phyloP scores from a whole-genome alignment of 1,139 yeast genomes.

The Suhomyces choctaworum region DNA sequence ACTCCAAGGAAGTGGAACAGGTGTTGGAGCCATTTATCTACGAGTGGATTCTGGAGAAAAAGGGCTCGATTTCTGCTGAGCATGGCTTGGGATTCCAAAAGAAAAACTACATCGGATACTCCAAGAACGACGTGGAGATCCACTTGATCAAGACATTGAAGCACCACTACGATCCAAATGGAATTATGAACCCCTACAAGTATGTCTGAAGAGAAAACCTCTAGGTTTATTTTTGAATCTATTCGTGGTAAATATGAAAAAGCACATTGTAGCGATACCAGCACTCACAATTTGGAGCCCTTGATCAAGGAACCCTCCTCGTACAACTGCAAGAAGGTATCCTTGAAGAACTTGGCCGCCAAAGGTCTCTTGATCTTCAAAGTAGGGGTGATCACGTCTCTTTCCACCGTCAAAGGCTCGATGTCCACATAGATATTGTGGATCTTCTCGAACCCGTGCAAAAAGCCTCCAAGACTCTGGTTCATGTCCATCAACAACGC shows the following conservation, averaged over 20 bases:
- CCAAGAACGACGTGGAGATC: constrained; percentile 72
- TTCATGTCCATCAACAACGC: constrained; percentile 32
- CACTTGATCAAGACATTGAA: constrained; percentile 74
- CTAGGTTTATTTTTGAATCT: background rate
- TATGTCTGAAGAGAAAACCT: constrained; percentile 47
- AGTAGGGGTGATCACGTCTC: constrained; percentile 73
- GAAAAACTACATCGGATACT: constrained; percentile 81
- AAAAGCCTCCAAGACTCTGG: constrained; percentile 20
- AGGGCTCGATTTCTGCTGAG: constrained; percentile 94
- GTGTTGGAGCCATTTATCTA: constrained; percentile 89
- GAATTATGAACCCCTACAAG: constrained; percentile 90
- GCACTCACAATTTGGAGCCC: constrained; percentile 6
- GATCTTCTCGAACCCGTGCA: constrained; percentile 60
- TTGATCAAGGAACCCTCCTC: constrained; percentile 49
- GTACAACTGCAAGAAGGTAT: constrained; percentile 54
- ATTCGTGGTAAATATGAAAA: background rate
- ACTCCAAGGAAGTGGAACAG: constrained; percentile 72
- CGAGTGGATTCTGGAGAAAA: constrained; percentile 73
- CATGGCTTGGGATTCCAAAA: constrained; percentile 97
- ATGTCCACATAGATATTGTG: constrained; percentile 59
- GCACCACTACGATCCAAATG: constrained; percentile 82
- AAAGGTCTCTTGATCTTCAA: constrained; percentile 66
- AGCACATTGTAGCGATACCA: background rate
- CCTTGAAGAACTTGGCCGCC: constrained; percentile 53
- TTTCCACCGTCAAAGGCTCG: constrained; percentile 67